Percentiles rank a stretch among this genome's conserved stretches.
These are phyloP conservation scores for Zymoseptoria tritici DNA, from an alignment of 2,329 filamentous ascomycete species.

Conservation along the genomic window DNA sequence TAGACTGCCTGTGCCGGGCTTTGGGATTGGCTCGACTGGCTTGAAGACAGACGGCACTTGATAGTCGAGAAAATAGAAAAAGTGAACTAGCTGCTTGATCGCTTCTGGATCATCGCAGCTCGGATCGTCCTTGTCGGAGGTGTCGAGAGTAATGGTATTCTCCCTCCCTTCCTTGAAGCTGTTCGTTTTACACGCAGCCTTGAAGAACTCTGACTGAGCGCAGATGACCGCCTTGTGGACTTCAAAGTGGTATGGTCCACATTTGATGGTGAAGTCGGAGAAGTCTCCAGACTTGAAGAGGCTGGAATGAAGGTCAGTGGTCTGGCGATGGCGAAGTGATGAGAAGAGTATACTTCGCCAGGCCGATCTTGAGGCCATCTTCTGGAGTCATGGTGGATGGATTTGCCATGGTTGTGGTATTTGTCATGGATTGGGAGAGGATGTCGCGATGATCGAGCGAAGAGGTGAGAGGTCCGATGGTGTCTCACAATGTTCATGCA, in stretches of 20 bases:
- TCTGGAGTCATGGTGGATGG: background rate
- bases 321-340: background rate
- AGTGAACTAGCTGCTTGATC: slow-evolving; percentile 22
- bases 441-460: too few species aligned
- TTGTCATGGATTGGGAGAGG: too few species aligned
- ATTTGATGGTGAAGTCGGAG: slow-evolving; percentile 20
- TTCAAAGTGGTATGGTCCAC: slow-evolving; percentile 9
- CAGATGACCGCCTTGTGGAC: slow-evolving; percentile 21
- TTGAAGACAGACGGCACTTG: too few species aligned
- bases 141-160: slow-evolving; percentile 12
- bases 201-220: slow-evolving; percentile 17
- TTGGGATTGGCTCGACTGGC: too few species aligned
- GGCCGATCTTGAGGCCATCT: background rate
- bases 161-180: slow-evolving; percentile 9
- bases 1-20: too few species aligned
- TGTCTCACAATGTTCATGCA: too few species aligned
- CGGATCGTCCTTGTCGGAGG: slow-evolving; percentile 7
- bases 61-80: slow-evolving; percentile 25
- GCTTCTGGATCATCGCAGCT: slow-evolving; percentile 20
- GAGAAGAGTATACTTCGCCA: background rate
- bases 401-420: too few species aligned
- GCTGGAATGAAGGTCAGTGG: background rate
- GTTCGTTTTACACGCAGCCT: background rate
- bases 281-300: background rate
- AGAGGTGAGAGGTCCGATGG: too few species aligned